A percentile compares a stretch with the other conserved stretches of the same genome.
Conservation (phyloP, 2,329 filamentous ascomycete genomes). For the Aspergillus transmontanensis region DNA sequence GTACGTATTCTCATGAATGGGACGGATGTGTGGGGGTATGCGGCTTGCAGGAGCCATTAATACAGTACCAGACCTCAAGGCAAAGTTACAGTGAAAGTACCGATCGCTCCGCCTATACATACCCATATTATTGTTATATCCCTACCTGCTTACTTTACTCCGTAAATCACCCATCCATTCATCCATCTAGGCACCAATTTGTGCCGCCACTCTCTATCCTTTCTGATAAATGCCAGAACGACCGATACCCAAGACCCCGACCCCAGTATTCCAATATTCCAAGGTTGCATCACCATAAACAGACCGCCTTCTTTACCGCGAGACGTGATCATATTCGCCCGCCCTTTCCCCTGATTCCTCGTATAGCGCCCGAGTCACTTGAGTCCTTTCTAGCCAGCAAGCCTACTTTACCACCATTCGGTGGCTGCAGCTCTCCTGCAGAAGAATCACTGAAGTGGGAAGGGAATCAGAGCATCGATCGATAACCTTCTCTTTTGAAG, state of each 20-base stretch:
- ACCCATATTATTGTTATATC: constrained; percentile 13
- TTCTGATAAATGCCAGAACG: not conserved
- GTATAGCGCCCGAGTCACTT: not conserved
- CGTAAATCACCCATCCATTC: constrained; percentile 1
- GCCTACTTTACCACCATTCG: constrained; percentile 13
- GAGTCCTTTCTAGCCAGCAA: constrained; percentile 3
- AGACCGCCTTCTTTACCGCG: constrained; percentile 7
- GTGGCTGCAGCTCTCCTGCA: constrained; percentile 19
- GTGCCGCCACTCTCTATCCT: constrained; percentile 11
- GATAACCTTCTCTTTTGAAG: not conserved
- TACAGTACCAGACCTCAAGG: not conserved
- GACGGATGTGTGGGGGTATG: not conserved
- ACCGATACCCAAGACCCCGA: not conserved
- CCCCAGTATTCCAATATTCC: not conserved
- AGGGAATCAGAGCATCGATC: not conserved
- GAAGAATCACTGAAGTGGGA: constrained; percentile 6
- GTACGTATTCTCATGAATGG: not conserved
- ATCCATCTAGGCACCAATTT: constrained; percentile 9
- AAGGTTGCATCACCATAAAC: not conserved
- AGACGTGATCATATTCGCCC: constrained; percentile 1
- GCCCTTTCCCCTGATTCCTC: constrained; percentile 10
- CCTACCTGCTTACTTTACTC: constrained; percentile 15
- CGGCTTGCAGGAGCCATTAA: not conserved
- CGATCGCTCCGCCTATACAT: not conserved
- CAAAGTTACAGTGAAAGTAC: constrained; percentile 1